Conservation (phyloP, 2,329 filamentous ascomycete species). For the Exophiala viscosa region DNA sequence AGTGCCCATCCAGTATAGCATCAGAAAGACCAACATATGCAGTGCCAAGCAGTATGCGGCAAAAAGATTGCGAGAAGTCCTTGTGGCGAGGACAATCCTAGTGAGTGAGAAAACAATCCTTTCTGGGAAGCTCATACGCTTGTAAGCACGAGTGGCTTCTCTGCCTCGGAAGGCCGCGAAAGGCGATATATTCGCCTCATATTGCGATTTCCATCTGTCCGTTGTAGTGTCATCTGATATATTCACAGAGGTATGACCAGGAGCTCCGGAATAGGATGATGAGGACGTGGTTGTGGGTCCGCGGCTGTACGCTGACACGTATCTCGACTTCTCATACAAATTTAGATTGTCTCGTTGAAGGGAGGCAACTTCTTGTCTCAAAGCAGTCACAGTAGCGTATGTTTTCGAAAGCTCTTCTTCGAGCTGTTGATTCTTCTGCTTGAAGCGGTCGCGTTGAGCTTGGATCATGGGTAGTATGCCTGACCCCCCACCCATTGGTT, state of each 20-base stretch:
- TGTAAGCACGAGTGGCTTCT: conserved; percentile 85
- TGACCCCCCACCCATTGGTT: conserved; percentile 68
- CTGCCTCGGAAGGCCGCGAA: conserved; percentile 95
- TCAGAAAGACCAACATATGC: conserved; percentile 81
- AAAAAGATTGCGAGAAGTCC: conserved; percentile 89
- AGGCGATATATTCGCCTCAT: conserved; percentile 91
- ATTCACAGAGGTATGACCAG: conserved; percentile 62
- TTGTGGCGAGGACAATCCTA: conserved; percentile 81
- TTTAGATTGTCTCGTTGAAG: conserved; percentile 94
- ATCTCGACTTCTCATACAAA: conserved; percentile 95
- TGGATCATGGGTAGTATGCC: conserved; percentile 98
- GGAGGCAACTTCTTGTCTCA: conserved; percentile 85
- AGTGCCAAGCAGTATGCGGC: conserved; percentile 85
- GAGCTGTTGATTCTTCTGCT: conserved; percentile 87
- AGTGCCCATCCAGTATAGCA: conserved; percentile 78
- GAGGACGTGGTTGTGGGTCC: conserved; percentile 58
- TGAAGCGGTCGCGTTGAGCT: conserved; percentile 95
- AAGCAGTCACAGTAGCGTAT: conserved; percentile 75
- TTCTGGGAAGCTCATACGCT: conserved; percentile 88
- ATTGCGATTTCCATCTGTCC: conserved; percentile 84
- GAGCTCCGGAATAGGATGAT: conserved; percentile 59
- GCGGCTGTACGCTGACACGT: conserved; percentile 89
- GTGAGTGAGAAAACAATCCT: conserved; percentile 86
- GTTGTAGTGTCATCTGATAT: conserved; percentile 64
- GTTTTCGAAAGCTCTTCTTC: conserved; percentile 84